A percentile compares a stretch with the other conserved stretches of the same genome.
Evolutionary conservation across 805 yeast genomes (phyloP).

Genomic region (Kodamaea laetipori): DNA sequence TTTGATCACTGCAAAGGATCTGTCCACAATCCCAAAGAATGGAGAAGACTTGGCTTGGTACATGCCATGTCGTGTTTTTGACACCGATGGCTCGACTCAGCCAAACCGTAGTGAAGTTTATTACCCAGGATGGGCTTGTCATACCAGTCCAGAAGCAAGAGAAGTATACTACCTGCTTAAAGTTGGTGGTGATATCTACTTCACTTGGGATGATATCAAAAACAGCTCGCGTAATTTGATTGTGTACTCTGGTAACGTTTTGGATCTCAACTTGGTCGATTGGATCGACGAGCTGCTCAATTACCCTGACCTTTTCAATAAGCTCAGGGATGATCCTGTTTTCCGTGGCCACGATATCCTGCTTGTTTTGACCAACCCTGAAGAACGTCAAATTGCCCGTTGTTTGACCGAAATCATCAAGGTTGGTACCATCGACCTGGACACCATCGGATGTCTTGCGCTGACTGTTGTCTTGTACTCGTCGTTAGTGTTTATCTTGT

Average conservation of each 20-base stretch:
- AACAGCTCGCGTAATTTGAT: slow-evolving; percentile 73
- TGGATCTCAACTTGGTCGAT: slow-evolving; percentile 74
- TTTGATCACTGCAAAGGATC: slow-evolving; percentile 66
- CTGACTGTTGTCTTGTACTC: slow-evolving; percentile 79
- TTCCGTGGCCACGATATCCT: slow-evolving; percentile 84
- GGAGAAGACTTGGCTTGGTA: slow-evolving; percentile 83
- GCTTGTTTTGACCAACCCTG: slow-evolving; percentile 61
- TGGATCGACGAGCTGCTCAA: slow-evolving; percentile 77
- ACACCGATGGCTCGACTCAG: slow-evolving; percentile 68
- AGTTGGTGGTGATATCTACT: slow-evolving; percentile 74
- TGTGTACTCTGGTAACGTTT: slow-evolving; percentile 86
- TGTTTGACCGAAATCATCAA: slow-evolving; percentile 84
- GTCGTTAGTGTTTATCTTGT: slow-evolving; percentile 80
- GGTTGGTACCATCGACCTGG: slow-evolving; percentile 87
- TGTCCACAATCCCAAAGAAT: slow-evolving; percentile 68
- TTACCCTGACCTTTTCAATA: slow-evolving; percentile 73
- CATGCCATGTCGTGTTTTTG: slow-evolving; percentile 82
- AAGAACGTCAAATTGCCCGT: slow-evolving; percentile 70
- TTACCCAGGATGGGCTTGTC: slow-evolving; percentile 90
- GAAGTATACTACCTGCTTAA: slow-evolving; percentile 60
- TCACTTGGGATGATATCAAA: slow-evolving; percentile 84
- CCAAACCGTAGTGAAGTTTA: slow-evolving; percentile 65
- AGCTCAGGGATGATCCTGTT: slow-evolving; percentile 52
- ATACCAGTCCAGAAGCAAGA: slow-evolving; percentile 73
- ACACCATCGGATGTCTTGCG: slow-evolving; percentile 92